phyloP scores from a whole-genome alignment of 179 eudicot species.

The Heliamphora ciliata region DNA sequence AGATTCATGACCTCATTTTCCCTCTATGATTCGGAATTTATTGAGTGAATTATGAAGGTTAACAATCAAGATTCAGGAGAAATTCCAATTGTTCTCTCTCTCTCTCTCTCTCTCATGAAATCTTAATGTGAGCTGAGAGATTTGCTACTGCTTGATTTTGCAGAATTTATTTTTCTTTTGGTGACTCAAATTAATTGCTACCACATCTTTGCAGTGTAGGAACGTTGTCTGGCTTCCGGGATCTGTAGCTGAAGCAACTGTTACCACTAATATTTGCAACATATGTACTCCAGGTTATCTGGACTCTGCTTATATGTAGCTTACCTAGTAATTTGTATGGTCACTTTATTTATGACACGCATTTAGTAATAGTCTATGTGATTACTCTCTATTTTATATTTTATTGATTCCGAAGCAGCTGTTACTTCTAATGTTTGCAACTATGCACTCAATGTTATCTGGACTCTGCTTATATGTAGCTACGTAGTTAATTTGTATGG shows the following conservation, averaged over 20 bases:
- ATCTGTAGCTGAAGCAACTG: constrained; percentile 66
- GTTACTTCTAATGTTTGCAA: too few species aligned
- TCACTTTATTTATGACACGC: too few species aligned
- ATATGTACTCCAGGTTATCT: constrained; percentile 67
- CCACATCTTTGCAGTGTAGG: constrained; percentile 53
- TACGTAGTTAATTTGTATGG: too few species aligned
- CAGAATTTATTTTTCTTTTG: constrained; percentile 6
- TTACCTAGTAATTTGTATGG: neutral
- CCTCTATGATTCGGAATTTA: neutral
- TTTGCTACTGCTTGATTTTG: neutral
- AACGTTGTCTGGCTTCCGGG: constrained; percentile 99
- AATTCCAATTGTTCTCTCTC: neutral
- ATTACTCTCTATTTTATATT: neutral
- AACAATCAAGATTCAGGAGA: neutral
- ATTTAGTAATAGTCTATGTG: constrained; percentile 11
- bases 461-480: too few species aligned
- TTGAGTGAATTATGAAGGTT: neutral
- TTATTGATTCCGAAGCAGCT: too few species aligned
- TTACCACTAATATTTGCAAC: constrained; percentile 64
- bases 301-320: neutral
- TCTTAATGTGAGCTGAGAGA: neutral
- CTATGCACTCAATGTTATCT: too few species aligned
- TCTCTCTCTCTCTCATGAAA: constrained; percentile 3
- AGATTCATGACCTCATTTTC: neutral
- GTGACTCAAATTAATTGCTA: constrained; percentile 3